Evolutionary conservation across 1,284 basidiomycete genomes (phyloP).

Genomic region (Moniliophthora roreri): DNA sequence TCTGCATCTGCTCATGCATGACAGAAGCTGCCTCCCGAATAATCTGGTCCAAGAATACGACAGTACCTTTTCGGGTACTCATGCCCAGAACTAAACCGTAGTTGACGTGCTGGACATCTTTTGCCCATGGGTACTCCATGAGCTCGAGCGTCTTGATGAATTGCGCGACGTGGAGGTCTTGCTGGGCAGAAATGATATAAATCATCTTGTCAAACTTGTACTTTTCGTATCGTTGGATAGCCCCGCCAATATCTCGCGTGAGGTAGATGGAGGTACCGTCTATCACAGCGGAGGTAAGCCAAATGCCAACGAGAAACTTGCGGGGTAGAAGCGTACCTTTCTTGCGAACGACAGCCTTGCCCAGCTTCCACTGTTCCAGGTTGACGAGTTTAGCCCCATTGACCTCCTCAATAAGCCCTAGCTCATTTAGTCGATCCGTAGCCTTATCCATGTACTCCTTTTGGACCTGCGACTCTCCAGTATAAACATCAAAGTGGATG

Average conservation of each 20-base stretch:
- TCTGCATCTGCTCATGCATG: slow-evolving; percentile 97
- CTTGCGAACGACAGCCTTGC: slow-evolving; percentile 90
- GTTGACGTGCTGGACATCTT: slow-evolving; percentile 85
- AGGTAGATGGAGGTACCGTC: slow-evolving; percentile 98
- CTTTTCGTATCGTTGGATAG: slow-evolving; percentile 89
- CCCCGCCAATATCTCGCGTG: slow-evolving; percentile 96
- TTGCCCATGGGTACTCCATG: slow-evolving; percentile 89
- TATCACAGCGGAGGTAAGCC: slow-evolving; percentile 26
- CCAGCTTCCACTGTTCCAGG: slow-evolving; percentile 86
- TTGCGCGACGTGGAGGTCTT: slow-evolving; percentile 91
- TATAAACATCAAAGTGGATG: slow-evolving; percentile 92
- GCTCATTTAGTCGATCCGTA: slow-evolving; percentile 58
- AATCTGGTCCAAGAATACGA: slow-evolving; percentile 95
- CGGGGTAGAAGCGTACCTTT: slow-evolving; percentile 49
- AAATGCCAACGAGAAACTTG: neutral
- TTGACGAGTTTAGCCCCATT: slow-evolving; percentile 82
- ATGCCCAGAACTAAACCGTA: slow-evolving; percentile 94
- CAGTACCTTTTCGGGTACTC: slow-evolving; percentile 97
- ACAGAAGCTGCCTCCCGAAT: slow-evolving; percentile 87
- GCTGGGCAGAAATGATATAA: slow-evolving; percentile 93
- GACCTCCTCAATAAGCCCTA: slow-evolving; percentile 59
- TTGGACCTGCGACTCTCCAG: slow-evolving; percentile 89
- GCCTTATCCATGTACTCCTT: slow-evolving; percentile 79
- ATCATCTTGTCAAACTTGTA: slow-evolving; percentile 99
- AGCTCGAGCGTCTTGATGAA: slow-evolving; percentile 95